Conservation (phyloP, 805 yeast genomes). For the Lachancea waltii region DNA sequence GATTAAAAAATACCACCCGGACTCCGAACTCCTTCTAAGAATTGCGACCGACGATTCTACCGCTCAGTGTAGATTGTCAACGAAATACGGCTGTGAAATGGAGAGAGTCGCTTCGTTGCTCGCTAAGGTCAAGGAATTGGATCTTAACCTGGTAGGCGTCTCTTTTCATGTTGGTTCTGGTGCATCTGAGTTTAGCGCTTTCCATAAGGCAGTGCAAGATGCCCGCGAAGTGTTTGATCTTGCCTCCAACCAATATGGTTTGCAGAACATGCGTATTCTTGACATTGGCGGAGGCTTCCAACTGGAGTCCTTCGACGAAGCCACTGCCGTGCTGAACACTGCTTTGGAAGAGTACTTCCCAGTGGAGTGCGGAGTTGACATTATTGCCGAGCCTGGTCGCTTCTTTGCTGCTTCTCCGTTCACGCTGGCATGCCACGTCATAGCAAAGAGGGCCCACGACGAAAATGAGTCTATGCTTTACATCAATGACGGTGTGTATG, state of each 20-base stretch:
- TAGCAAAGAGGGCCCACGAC: slow-evolving; percentile 61
- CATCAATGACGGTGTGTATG: slow-evolving; percentile 92
- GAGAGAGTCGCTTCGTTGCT: slow-evolving; percentile 49
- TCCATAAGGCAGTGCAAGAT: slow-evolving; percentile 65
- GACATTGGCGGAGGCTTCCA: slow-evolving; percentile 96
- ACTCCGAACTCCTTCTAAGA: slow-evolving; percentile 65
- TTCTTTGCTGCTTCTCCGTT: slow-evolving; percentile 80
- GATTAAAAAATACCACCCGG: slow-evolving; percentile 59
- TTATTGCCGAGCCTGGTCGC: slow-evolving; percentile 94
- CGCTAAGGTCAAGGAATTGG: slow-evolving; percentile 52
- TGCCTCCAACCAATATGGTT: slow-evolving; percentile 43
- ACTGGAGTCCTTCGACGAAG: slow-evolving; percentile 49
- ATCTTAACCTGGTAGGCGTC: slow-evolving; percentile 68
- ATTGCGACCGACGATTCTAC: slow-evolving; percentile 83
- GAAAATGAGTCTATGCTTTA: slow-evolving; percentile 61
- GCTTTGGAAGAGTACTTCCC: slow-evolving; percentile 62
- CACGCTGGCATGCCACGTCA: slow-evolving; percentile 75
- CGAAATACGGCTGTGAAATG: slow-evolving; percentile 82
- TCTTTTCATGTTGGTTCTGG: slow-evolving; percentile 97
- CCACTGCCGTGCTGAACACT: slow-evolving; percentile 50
- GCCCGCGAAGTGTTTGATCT: slow-evolving; percentile 60
- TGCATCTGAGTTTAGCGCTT: slow-evolving; percentile 62
- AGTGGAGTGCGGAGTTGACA: slow-evolving; percentile 28
- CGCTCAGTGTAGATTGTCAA: slow-evolving; percentile 79
- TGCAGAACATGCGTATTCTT: slow-evolving; percentile 42